Evolutionary conservation across 768 basidiomycete genomes (phyloP).

Genomic region (Boletus tomentosulus): DNA sequence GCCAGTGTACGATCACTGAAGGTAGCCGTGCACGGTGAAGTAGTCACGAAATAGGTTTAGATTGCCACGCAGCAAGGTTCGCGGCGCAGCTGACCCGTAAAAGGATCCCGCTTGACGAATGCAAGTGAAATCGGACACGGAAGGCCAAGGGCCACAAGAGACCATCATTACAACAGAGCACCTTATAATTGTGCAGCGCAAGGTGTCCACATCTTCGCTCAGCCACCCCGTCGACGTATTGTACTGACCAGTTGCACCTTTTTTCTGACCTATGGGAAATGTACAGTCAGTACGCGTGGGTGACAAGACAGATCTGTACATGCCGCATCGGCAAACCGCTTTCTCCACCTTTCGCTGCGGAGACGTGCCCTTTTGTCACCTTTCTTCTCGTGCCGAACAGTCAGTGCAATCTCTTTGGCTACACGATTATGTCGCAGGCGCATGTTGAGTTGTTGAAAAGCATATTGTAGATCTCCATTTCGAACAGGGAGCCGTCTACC

Average conservation of each 20-base stretch:
- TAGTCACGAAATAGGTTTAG: conserved; percentile 4
- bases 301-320: conserved; percentile 20
- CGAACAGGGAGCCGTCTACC: conserved; percentile 58
- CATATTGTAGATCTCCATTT: conserved; percentile 39
- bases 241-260: conserved; percentile 77
- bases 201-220: conserved; percentile 6
- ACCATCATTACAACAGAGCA: conserved; percentile 1
- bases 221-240: conserved; percentile 75
- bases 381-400: conserved; percentile 75
- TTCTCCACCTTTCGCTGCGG: conserved; percentile 74
- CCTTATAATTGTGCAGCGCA: conserved; percentile 7
- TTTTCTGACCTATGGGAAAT: conserved; percentile 62
- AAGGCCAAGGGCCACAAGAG: conserved; percentile 1
- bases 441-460: conserved; percentile 47
- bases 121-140: not conserved
- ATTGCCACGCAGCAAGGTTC: conserved; percentile 6
- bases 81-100: conserved; percentile 11
- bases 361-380: conserved; percentile 74
- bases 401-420: conserved; percentile 41
- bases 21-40: conserved; percentile 14
- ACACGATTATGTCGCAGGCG: conserved; percentile 58
- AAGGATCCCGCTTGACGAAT: conserved; percentile 2
- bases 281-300: conserved; percentile 11
- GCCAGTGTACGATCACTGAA: conserved; percentile 3
- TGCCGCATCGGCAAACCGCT: conserved; percentile 76